phyloP scores from a whole-genome alignment of 2,329 filamentous ascomycete species.

The Helotiales sp. region DNA sequence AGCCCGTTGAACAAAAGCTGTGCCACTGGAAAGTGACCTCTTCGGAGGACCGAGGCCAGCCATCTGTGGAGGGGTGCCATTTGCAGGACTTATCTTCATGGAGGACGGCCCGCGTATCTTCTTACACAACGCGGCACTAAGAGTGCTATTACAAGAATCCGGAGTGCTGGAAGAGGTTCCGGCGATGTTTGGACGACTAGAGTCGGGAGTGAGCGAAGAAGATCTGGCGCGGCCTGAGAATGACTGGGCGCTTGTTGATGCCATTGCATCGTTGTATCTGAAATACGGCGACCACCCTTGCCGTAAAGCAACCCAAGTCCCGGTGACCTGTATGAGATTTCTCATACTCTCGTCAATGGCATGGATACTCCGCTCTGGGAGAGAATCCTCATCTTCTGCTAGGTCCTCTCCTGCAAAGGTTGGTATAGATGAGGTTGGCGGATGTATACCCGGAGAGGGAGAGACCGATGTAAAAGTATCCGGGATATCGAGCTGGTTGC shows the following conservation, averaged over 20 bases:
- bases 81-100: constrained; percentile 19
- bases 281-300: constrained; percentile 44
- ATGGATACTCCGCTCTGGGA: constrained; percentile 37
- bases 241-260: constrained; percentile 12
- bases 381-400: constrained; percentile 24
- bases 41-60: constrained; percentile 34
- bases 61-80: constrained; percentile 12
- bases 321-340: constrained; percentile 51
- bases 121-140: constrained; percentile 20
- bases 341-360: constrained; percentile 46
- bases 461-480: constrained; percentile 65
- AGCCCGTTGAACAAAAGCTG: constrained; percentile 44
- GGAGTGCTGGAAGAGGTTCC: constrained; percentile 24
- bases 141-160: constrained; percentile 23
- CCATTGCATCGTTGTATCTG: constrained; percentile 34
- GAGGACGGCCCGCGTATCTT: constrained; percentile 25
- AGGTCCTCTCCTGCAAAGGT: constrained; percentile 13
- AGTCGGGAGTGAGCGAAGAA: constrained; percentile 29
- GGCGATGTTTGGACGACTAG: constrained; percentile 15
- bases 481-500: constrained; percentile 64
- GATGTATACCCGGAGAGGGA: constrained; percentile 47
- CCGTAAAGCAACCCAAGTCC: constrained; percentile 51
- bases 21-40: constrained; percentile 47
- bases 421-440: constrained; percentile 31
- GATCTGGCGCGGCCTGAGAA: constrained; percentile 22